Evolutionary conservation across 179 eudicot species (phyloP).

Genomic region (Camellia oleifera): DNA sequence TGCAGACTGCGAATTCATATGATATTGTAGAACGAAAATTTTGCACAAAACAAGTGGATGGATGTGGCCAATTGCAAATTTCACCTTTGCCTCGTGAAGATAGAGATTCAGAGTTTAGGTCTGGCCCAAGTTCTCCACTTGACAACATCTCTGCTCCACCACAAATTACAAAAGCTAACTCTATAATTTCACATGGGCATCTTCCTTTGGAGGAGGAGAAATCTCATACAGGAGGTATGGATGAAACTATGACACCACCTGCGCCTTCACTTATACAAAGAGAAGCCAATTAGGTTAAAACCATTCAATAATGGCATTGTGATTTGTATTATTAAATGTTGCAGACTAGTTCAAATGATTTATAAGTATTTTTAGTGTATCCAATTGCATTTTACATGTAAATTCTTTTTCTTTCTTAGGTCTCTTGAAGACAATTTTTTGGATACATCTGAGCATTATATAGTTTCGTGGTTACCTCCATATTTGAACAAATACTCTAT

Average conservation of each 20-base stretch:
- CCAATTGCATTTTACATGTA: background rate
- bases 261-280: conserved; percentile 38
- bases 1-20: conserved; percentile 74
- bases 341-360: background rate
- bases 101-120: conserved; percentile 28
- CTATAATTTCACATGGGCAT: conserved; percentile 34
- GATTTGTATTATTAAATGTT: background rate
- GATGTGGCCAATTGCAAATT: conserved; percentile 24
- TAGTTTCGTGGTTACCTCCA: no score
- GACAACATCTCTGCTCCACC: conserved; percentile 32
- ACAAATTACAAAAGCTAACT: conserved; percentile 16
- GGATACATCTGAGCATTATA: no score
- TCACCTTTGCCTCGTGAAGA: conserved; percentile 46
- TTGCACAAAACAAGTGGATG: conserved; percentile 36
- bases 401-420: no score
- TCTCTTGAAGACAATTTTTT: no score
- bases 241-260: conserved; percentile 57
- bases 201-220: conserved; percentile 35
- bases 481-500: no score
- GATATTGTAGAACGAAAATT: conserved; percentile 69
- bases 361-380: conserved; percentile 7
- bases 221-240: conserved; percentile 24
- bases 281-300: conserved; percentile 32
- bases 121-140: conserved; percentile 47
- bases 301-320: background rate